These are phyloP conservation scores for Halophytophthora batemanensis DNA, from an alignment of 352 stramenopile genomes.

Conservation along the genomic window DNA sequence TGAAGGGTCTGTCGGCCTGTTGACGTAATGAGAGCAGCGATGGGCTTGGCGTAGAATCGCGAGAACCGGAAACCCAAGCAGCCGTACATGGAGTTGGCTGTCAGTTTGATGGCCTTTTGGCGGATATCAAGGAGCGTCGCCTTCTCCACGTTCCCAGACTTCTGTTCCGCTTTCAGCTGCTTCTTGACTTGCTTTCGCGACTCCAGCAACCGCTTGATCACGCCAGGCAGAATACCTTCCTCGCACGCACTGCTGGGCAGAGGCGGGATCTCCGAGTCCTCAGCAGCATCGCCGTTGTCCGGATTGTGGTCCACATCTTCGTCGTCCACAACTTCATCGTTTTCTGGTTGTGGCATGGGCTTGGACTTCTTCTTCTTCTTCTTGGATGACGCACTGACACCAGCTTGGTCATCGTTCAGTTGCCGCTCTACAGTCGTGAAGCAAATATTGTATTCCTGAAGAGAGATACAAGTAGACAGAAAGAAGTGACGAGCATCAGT, in stretches of 20 bases:
- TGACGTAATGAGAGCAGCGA: conserved; percentile 98
- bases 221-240: conserved; percentile 93
- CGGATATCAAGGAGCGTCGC: conserved; percentile 96
- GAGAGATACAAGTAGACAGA: conserved; percentile 1
- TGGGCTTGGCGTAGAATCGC: conserved; percentile 98
- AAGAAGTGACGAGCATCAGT: conserved; percentile 5
- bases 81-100: conserved; percentile 99
- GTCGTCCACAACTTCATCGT: conserved; percentile 74
- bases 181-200: conserved; percentile 98
- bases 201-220: conserved; percentile 98
- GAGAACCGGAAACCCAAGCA: conserved; percentile 99
- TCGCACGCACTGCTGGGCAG: conserved; percentile 66
- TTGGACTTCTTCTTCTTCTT: conserved; percentile 61
- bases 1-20: conserved; percentile 98
- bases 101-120: conserved; percentile 99
- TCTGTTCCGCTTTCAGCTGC: conserved; percentile 93
- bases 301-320: conserved; percentile 75
- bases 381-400: conserved; percentile 29
- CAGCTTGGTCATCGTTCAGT: conserved; percentile 50
- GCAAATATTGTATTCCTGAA: conserved; percentile 99
- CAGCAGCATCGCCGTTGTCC: conserved; percentile 49
- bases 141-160: conserved; percentile 83
- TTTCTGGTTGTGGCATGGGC: conserved; percentile 44
- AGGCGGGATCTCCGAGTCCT: conserved; percentile 87
- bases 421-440: conserved; percentile 97